phyloP scores from a whole-genome alignment of 371 early-diverging fungal genomes.

The Rhizopus microsporus region DNA sequence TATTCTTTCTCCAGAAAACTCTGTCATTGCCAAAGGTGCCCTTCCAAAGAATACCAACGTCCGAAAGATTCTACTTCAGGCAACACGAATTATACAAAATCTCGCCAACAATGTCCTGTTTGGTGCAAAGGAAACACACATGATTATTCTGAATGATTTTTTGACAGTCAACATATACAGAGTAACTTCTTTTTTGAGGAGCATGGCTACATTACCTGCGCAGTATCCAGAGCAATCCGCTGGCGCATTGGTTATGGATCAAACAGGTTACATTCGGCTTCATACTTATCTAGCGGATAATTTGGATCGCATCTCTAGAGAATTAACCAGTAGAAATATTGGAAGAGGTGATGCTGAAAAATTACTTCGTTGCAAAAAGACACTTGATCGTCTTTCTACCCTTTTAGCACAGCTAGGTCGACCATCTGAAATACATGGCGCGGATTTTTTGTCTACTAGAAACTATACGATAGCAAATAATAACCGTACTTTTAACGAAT shows the following conservation, averaged over 20 bases:
- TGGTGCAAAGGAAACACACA: slow-evolving; percentile 89
- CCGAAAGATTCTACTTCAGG: slow-evolving; percentile 82
- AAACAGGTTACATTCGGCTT: slow-evolving; percentile 56
- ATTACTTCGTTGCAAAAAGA: slow-evolving; percentile 46
- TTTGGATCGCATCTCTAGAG: slow-evolving; percentile 69
- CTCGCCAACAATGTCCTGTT: slow-evolving; percentile 92
- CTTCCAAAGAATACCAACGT: slow-evolving; percentile 41
- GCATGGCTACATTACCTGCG: slow-evolving; percentile 43
- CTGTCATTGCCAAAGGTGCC: slow-evolving; percentile 47
- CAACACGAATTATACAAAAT: slow-evolving; percentile 94
- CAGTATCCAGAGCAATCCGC: background rate
- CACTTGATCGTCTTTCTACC: slow-evolving; percentile 75
- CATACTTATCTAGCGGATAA: slow-evolving; percentile 72
- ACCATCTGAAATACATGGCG: slow-evolving; percentile 45
- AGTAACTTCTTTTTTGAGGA: slow-evolving; percentile 59
- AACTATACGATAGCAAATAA: slow-evolving; percentile 43
- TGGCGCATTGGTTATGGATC: slow-evolving; percentile 43
- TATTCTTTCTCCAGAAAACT: slow-evolving; percentile 81
- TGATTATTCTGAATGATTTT: slow-evolving; percentile 86
- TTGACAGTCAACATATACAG: slow-evolving; percentile 71
- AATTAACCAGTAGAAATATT: slow-evolving; percentile 48
- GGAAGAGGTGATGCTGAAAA: slow-evolving; percentile 30
- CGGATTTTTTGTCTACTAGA: slow-evolving; percentile 43
- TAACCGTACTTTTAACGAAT: slow-evolving; percentile 70
- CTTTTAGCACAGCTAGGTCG: slow-evolving; percentile 85